These are phyloP conservation scores for Pythium dissimile DNA, from an alignment of 352 stramenopile genomes.

Conservation along the genomic window DNA sequence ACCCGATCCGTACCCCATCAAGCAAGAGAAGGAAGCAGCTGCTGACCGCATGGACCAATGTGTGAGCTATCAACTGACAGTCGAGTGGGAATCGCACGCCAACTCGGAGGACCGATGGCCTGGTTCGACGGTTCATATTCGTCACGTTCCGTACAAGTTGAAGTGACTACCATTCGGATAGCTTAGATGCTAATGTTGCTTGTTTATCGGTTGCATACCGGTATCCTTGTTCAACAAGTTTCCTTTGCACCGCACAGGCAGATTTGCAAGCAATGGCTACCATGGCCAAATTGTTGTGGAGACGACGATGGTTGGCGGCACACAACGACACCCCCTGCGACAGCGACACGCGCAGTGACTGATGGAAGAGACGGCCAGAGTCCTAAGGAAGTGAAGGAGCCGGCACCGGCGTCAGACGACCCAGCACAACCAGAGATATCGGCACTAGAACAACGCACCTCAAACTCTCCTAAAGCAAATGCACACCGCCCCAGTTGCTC, in stretches of 20 bases:
- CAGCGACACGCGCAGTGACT: slow-evolving; percentile 26
- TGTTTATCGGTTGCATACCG: slow-evolving; percentile 13
- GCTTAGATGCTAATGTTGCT: too few species aligned
- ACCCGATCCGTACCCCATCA: too few species aligned
- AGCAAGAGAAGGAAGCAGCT: too few species aligned
- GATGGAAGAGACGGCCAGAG: slow-evolving; percentile 41
- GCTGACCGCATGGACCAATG: too few species aligned
- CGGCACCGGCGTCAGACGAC: not conserved
- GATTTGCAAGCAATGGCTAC: slow-evolving; percentile 45
- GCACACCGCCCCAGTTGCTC: slow-evolving; percentile 54
- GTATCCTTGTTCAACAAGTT: slow-evolving; percentile 20
- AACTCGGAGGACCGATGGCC: too few species aligned
- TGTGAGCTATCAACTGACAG: too few species aligned
- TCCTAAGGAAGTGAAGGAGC: slow-evolving; percentile 16
- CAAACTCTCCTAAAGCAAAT: slow-evolving; percentile 50
- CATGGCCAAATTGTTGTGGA: slow-evolving; percentile 62
- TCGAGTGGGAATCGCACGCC: too few species aligned
- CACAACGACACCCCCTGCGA: not conserved
- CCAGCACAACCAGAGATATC: not conserved
- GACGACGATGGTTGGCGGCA: slow-evolving; percentile 26
- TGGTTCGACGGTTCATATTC: too few species aligned
- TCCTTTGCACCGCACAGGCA: not conserved
- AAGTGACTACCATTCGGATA: not conserved
- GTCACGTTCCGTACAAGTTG: not conserved
- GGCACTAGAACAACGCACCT: slow-evolving; percentile 20